phyloP scores from a whole-genome alignment of 352 stramenopile genomes.

The Phytopythium oedochilum region DNA sequence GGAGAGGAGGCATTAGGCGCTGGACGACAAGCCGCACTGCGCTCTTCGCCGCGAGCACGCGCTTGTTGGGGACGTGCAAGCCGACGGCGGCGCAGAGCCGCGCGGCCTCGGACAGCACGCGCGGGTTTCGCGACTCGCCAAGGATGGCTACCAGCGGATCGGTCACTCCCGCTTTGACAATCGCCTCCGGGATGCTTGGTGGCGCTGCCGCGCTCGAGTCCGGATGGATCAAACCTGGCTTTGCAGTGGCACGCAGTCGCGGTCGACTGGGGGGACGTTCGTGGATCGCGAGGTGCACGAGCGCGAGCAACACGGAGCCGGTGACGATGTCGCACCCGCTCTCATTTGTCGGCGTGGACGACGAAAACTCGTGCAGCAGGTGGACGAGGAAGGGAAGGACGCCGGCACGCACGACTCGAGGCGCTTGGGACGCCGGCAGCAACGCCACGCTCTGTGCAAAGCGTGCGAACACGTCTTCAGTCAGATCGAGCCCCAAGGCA shows the following conservation, averaged over 20 bases:
- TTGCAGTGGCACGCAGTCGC: not conserved
- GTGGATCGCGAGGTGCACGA: slow-evolving; percentile 64
- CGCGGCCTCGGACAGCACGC: slow-evolving; percentile 47
- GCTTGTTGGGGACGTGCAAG: slow-evolving; percentile 54
- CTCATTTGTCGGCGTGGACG: slow-evolving; percentile 14
- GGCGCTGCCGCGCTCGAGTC: slow-evolving; percentile 1
- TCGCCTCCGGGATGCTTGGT: slow-evolving; percentile 51
- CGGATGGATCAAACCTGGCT: not conserved
- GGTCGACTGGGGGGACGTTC: slow-evolving; percentile 18
- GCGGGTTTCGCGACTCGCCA: slow-evolving; percentile 37
- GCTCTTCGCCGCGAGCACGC: slow-evolving; percentile 59
- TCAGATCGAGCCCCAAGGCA: slow-evolving; percentile 14
- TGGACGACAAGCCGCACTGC: slow-evolving; percentile 39
- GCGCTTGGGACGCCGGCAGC: slow-evolving; percentile 38
- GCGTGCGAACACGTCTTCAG: slow-evolving; percentile 55
- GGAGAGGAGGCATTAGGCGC: slow-evolving; percentile 25
- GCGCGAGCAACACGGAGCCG: slow-evolving; percentile 60
- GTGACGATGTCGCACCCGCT: slow-evolving; percentile 51
- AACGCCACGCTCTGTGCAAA: slow-evolving; percentile 73
- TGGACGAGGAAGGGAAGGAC: slow-evolving; percentile 62
- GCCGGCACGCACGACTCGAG: slow-evolving; percentile 39
- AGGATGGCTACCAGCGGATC: slow-evolving; percentile 50
- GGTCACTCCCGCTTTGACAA: slow-evolving; percentile 44
- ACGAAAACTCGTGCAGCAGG: slow-evolving; percentile 17
- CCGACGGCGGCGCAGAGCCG: slow-evolving; percentile 55